phyloP scores from a whole-genome alignment of 2,329 filamentous ascomycete species.

The Aspergillus sp. region DNA sequence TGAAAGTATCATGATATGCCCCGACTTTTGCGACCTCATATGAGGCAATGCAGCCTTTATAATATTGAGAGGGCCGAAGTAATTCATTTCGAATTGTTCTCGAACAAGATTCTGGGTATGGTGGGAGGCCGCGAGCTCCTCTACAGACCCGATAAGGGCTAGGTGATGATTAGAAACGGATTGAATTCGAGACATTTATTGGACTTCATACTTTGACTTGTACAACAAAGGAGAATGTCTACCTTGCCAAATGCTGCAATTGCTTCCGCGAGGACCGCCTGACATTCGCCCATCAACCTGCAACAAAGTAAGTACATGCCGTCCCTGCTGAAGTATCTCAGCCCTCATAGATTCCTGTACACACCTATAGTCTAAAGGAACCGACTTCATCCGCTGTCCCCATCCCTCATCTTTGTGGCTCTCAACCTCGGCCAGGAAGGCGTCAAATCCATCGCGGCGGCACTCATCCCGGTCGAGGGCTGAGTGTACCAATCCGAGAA shows the following conservation, averaged over 20 bases:
- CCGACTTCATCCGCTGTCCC: slow-evolving; percentile 68
- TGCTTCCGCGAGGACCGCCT: slow-evolving; percentile 81
- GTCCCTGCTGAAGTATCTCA: too few relatives aligned
- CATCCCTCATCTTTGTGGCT: slow-evolving; percentile 67
- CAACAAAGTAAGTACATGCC: background rate
- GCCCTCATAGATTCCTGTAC: slow-evolving; percentile 1
- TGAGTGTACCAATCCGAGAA: slow-evolving; percentile 72
- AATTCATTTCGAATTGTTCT: slow-evolving; percentile 91
- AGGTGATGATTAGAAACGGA: slow-evolving; percentile 6
- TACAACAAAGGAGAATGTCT: slow-evolving; percentile 86
- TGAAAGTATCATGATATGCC: slow-evolving; percentile 85
- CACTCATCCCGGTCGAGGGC: slow-evolving; percentile 71
- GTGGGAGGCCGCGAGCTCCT: slow-evolving; percentile 73
- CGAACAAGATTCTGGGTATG: slow-evolving; percentile 73
- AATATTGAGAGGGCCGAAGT: slow-evolving; percentile 93
- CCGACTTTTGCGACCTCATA: slow-evolving; percentile 73
- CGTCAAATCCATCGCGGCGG: slow-evolving; percentile 73
- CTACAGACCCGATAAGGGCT: slow-evolving; percentile 86
- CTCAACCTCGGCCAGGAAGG: slow-evolving; percentile 61
- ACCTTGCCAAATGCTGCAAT: slow-evolving; percentile 78
- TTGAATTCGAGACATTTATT: background rate
- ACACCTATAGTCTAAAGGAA: slow-evolving; percentile 55
- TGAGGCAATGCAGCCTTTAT: slow-evolving; percentile 82
- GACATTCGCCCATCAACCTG: slow-evolving; percentile 65
- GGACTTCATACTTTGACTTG: slow-evolving; percentile 66